Base-by-base conservation (phyloP, 2,329 filamentous ascomycete species). In the Alternaria dauci region DNA sequence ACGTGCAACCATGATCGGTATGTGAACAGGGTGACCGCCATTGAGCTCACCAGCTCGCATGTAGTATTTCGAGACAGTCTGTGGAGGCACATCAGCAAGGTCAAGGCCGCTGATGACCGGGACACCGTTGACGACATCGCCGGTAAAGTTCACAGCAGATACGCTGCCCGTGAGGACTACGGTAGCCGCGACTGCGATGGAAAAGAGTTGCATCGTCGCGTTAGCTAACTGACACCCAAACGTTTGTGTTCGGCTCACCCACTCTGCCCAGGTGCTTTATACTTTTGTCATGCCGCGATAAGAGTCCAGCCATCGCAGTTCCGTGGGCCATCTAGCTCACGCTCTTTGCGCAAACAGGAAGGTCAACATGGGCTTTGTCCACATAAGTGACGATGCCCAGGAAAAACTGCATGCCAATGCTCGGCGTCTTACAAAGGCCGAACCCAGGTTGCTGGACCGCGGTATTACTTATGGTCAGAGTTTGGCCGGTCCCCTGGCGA, bases 1-100 rank as follows among this genome's bases (percentile, higher is more conserved):
- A 11, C 78, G 72, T 20, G 78, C 78, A 8, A 79, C 76, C 57
- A 79, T 73, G 0, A 80, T 70, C 2, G 78, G 78, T 9, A 80
- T 71, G 48, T 79, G 75, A 14, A 79, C 73, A 2, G 74, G 67
- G 9, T 73, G 65, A n/a, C 77, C 78, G 28, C 77, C 77, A 71
- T 79, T 78, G 57, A 78, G 70, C 50, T 78, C 76, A 5, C 75
- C 76, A 20, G 77, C 76, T 26, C 77, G 72, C 39, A 80, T 63
- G 63, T 78, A 79, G 63, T 78, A 79, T 38, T 73, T 71, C 2
- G 76, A 76, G 4, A 80, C 69, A 4, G 73, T 71, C 54, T 74
- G 73, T n/a, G 73, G 58, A 1, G 78, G 78, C 5, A 79, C 73
- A 47, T 79, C 72, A 5, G 71, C 69, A 36, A 80, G 68, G 43